Conservation (phyloP, 2,329 filamentous ascomycete species). For the Trichoderma oligosporum region DNA sequence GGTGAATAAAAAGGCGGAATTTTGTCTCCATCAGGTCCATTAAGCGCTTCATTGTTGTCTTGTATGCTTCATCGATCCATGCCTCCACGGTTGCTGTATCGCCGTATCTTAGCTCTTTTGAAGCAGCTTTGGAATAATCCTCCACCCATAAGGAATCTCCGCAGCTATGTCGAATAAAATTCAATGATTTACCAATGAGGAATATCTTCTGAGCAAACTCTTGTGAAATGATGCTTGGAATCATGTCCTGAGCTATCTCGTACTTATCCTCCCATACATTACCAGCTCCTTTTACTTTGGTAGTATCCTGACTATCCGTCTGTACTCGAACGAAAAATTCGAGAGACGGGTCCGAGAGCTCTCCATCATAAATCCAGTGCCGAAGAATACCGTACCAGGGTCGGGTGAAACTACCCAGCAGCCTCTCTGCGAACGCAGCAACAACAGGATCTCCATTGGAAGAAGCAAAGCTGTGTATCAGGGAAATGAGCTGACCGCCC, state of each 20-base stretch:
- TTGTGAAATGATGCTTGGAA: constrained; percentile 86
- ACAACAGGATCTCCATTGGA: constrained; percentile 96
- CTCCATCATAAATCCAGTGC: constrained; percentile 97
- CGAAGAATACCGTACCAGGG: constrained; percentile 96
- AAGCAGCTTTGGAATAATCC: constrained; percentile 86
- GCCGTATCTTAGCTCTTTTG: constrained; percentile 86
- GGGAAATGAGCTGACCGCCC: constrained; percentile 86
- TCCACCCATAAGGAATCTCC: constrained; percentile 94
- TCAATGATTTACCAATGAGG: constrained; percentile 93
- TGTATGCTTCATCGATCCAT: constrained; percentile 96
- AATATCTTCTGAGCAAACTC: constrained; percentile 97
- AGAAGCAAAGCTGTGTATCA: constrained; percentile 90
- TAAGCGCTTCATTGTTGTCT: constrained; percentile 92
- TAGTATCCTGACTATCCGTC: constrained; percentile 47
- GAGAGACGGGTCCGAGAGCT: constrained; percentile 89
- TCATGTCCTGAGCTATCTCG: constrained; percentile 76
- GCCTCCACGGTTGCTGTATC: constrained; percentile 87
- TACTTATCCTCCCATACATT: constrained; percentile 99
- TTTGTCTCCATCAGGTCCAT: constrained; percentile 93
- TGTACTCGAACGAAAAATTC: constrained; percentile 96
- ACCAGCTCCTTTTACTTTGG: constrained; percentile 61
- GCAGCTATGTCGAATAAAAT: constrained; percentile 96
- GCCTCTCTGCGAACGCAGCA: constrained; percentile 82
- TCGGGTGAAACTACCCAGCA: constrained; percentile 80
- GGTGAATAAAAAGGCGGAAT: constrained; percentile 90